Evolutionary conservation across 1,284 basidiomycete genomes (phyloP).

Genomic region (Boletus hoseneyae): DNA sequence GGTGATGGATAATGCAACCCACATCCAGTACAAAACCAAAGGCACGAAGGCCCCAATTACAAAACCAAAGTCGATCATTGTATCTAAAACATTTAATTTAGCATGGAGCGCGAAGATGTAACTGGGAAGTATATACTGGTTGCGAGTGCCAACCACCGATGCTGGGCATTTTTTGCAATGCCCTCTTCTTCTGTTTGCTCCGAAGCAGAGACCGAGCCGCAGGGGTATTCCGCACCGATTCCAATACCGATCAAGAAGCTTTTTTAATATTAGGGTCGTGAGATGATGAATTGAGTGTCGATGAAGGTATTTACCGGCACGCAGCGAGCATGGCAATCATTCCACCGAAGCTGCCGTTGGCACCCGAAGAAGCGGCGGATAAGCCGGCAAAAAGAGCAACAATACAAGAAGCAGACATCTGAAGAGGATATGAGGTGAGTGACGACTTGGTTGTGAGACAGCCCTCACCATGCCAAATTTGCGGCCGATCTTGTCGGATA

Average conservation of each 20-base stretch:
- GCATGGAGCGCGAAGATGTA: constrained; percentile 1
- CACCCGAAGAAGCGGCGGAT: constrained; percentile 81
- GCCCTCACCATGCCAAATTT: constrained; percentile 80
- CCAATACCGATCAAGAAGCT: constrained; percentile 82
- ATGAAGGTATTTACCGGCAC: constrained; percentile 55
- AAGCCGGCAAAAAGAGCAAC: constrained; percentile 79
- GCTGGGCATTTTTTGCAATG: constrained; percentile 76
- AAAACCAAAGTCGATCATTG: constrained; percentile 90
- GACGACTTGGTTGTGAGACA: neutral
- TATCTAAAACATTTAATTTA: constrained; percentile 41
- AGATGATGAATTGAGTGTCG: neutral
- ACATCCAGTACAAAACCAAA: constrained; percentile 85
- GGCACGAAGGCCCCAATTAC: constrained; percentile 83
- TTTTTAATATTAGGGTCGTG: neutral
- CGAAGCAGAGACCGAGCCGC: constrained; percentile 87
- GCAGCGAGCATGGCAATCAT: constrained; percentile 76
- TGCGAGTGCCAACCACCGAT: constrained; percentile 83
- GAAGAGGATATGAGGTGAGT: constrained; percentile 2
- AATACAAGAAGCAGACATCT: constrained; percentile 77
- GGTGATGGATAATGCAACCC: constrained; percentile 24
- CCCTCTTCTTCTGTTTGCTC: constrained; percentile 85
- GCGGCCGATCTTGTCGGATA: constrained; percentile 85
- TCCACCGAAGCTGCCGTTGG: constrained; percentile 65
- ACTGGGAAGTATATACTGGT: constrained; percentile 54
- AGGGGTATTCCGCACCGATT: constrained; percentile 88